Evolutionary conservation across 208 protist genomes (phyloP).

Genomic region (Histomonas meleagridis): DNA sequence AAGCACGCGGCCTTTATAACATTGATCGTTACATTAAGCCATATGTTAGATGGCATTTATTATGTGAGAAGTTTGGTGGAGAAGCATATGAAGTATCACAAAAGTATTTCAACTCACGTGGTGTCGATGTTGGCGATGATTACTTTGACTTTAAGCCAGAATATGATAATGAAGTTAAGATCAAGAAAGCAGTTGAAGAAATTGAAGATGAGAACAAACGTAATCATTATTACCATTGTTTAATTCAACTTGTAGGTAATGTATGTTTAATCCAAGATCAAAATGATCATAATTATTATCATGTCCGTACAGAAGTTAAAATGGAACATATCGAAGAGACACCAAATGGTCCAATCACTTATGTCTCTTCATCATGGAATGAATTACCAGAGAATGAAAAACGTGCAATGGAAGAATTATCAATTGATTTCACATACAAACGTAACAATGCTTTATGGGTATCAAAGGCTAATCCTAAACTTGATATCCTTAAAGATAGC

Average conservation of each 20-base stretch:
- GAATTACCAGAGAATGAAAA: background rate
- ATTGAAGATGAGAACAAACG: background rate
- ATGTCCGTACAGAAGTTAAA: background rate
- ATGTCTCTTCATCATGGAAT: background rate
- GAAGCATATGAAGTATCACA: background rate
- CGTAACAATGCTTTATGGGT: background rate
- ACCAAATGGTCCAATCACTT: background rate
- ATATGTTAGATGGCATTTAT: background rate
- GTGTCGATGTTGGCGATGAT: background rate
- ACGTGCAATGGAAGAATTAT: background rate
- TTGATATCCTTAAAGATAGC: background rate
- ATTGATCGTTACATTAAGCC: background rate
- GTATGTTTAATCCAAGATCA: background rate
- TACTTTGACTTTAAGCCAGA: slow-evolving; percentile 9
- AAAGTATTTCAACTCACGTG: background rate
- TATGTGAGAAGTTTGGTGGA: background rate
- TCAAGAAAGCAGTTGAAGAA: background rate
- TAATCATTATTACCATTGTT: background rate
- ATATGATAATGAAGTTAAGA: background rate
- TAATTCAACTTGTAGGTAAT: background rate
- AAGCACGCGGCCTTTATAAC: background rate
- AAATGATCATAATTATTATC: background rate
- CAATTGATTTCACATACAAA: background rate
- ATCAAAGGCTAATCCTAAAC: background rate
- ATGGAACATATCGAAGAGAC: background rate